Conservation (phyloP, 2,329 filamentous ascomycete species). For the Paraconiothyrium sp. region DNA sequence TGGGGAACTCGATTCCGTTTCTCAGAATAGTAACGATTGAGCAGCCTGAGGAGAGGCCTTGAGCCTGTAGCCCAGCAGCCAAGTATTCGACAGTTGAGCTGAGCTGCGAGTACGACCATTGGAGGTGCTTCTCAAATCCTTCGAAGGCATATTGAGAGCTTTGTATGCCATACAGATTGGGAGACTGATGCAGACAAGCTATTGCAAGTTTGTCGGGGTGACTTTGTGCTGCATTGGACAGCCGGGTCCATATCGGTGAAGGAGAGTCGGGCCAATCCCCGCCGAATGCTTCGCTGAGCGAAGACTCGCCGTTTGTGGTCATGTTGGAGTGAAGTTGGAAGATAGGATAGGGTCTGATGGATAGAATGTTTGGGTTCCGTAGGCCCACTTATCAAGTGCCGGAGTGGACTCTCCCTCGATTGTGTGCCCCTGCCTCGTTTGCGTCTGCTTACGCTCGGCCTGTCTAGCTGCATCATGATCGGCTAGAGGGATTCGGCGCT, state of each 20-base stretch:
- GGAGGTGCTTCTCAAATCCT: neutral
- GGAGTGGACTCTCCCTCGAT: neutral
- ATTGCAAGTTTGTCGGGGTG: conserved; percentile 11
- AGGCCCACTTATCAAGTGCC: conserved; percentile 9
- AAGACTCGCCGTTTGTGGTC: neutral
- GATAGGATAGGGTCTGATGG: neutral
- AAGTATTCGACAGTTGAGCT: neutral
- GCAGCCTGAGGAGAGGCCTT: conserved; percentile 6
- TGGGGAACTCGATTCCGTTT: conserved; percentile 9
- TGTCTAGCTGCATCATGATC: conserved; percentile 10
- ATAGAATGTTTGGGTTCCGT: neutral
- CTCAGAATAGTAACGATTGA: conserved; percentile 10
- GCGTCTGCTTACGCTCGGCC: neutral
- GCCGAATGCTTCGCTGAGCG: conserved; percentile 11
- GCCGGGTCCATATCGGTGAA: conserved; percentile 5
- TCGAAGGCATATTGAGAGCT: neutral
- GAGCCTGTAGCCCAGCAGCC: conserved; percentile 5
- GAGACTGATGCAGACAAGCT: conserved; percentile 13
- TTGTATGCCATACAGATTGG: conserved; percentile 3
- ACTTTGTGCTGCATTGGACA: conserved; percentile 4
- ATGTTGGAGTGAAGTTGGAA: neutral
- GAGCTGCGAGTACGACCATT: conserved; percentile 13
- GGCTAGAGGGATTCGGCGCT: neutral
- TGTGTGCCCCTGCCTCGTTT: neutral
- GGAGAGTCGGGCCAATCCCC: conserved; percentile 11